Evolutionary conservation across 805 yeast genomes (phyloP).

Genomic region (Candida sakaeoensis): DNA sequence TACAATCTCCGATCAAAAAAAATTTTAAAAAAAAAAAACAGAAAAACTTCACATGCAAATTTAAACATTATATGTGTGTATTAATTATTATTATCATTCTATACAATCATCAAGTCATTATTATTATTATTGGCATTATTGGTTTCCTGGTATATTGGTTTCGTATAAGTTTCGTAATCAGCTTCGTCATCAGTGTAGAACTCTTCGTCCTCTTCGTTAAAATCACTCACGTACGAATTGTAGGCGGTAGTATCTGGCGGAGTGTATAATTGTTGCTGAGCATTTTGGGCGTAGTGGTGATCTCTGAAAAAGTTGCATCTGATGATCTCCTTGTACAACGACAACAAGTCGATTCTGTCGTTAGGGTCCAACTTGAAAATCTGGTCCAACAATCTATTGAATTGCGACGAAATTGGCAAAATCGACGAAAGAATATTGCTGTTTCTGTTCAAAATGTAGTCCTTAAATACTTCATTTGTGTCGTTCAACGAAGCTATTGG

Average conservation of each 20-base stretch:
- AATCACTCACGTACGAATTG: conserved; percentile 10
- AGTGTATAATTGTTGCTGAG: conserved; percentile 11
- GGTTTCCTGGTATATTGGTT: neutral
- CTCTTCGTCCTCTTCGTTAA: conserved; percentile 9
- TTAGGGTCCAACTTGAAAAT: conserved; percentile 47
- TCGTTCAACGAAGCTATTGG: conserved; percentile 68
- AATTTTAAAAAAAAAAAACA: no score
- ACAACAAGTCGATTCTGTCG: conserved; percentile 40
- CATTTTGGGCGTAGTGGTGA: conserved; percentile 2
- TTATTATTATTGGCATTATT: no score
- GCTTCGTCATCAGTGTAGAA: conserved; percentile 6
- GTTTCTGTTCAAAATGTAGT: conserved; percentile 56
- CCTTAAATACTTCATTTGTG: conserved; percentile 51
- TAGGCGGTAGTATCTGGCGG: conserved; percentile 12
- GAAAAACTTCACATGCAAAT: neutral
- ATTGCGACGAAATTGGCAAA: conserved; percentile 66
- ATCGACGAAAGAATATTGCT: conserved; percentile 54
- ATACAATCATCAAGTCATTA: neutral
- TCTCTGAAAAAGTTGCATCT: conserved; percentile 30
- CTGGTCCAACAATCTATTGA: conserved; percentile 48
- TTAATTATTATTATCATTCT: neutral
- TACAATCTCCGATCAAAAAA: neutral
- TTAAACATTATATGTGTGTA: no score
- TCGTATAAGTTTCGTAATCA: conserved; percentile 1
- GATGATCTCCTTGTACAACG: conserved; percentile 37